A percentile compares a stretch with the other conserved stretches of the same genome.
These are phyloP conservation scores for Orbilia brochopaga DNA, from an alignment of 2,329 filamentous ascomycete species.

Conservation along the genomic window DNA sequence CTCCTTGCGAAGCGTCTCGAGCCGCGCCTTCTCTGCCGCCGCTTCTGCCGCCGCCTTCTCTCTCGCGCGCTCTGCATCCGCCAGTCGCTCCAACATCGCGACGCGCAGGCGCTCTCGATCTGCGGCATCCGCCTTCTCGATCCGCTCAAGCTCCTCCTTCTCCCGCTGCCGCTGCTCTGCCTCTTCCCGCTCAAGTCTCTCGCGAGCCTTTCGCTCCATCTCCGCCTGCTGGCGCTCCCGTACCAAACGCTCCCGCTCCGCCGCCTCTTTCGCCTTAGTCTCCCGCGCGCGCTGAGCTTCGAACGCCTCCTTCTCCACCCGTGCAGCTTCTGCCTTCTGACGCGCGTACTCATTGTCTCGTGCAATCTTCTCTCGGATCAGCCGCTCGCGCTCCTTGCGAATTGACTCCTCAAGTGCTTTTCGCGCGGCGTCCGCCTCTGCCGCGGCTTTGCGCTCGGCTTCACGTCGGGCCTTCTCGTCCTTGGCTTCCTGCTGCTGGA, in stretches of 20 bases:
- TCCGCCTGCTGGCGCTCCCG: constrained; percentile 73
- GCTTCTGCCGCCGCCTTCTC: constrained; percentile 85
- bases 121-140: constrained; percentile 60
- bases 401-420: constrained; percentile 47
- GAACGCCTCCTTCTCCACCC: constrained; percentile 28
- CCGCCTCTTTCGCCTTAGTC: constrained; percentile 63
- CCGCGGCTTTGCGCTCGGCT: constrained; percentile 31
- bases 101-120: constrained; percentile 40
- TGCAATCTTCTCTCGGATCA: constrained; percentile 41
- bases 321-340: constrained; percentile 26
- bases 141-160: constrained; percentile 62
- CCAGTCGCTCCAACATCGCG: constrained; percentile 41
- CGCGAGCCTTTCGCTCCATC: constrained; percentile 87
- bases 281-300: constrained; percentile 38
- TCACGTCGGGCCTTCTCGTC: constrained; percentile 40
- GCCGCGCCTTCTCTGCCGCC: constrained; percentile 68
- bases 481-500: constrained; percentile 46
- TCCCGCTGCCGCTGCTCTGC: constrained; percentile 59
- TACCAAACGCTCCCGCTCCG: constrained; percentile 69
- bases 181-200: constrained; percentile 66
- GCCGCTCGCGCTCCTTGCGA: constrained; percentile 38
- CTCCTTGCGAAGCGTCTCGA: constrained; percentile 55
- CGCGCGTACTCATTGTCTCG: constrained; percentile 39
- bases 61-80: constrained; percentile 59
- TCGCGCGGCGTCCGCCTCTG: constrained; percentile 28